These are phyloP conservation scores for Populus nigra DNA, from an alignment of 345 rosid genomes.

Conservation along the genomic window DNA sequence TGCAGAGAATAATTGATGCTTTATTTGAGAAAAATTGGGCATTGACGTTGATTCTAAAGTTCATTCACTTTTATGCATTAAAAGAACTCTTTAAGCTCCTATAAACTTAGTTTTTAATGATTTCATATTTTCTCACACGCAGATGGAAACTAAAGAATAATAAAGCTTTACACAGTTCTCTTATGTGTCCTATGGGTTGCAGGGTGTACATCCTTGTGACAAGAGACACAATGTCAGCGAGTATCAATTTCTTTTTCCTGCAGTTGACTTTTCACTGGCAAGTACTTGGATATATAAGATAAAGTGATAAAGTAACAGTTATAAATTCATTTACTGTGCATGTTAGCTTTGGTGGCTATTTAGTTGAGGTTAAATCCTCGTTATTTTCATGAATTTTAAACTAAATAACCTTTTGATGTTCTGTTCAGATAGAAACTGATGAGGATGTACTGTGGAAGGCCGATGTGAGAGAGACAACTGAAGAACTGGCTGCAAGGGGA, in stretches of 20 bases:
- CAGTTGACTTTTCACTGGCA: constrained; percentile 91
- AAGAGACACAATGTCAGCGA: constrained; percentile 70
- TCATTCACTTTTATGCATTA: neutral
- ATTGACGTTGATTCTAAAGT: neutral
- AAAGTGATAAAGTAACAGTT: constrained; percentile 24
- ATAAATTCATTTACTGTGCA: constrained; percentile 16
- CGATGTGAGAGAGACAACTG: constrained; percentile 72
- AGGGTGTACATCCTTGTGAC: constrained; percentile 96
- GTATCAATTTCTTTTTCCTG: constrained; percentile 83
- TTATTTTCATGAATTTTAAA: neutral
- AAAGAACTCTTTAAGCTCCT: neutral
- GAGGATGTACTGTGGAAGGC: constrained; percentile 84
- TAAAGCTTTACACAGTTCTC: constrained; percentile 4
- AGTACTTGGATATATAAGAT: constrained; percentile 40
- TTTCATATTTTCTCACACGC: neutral
- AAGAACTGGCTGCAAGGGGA: constrained; percentile 79
- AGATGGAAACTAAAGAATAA: neutral
- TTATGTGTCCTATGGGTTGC: constrained; percentile 19
- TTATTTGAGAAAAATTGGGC: neutral
- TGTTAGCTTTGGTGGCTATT: constrained; percentile 2
- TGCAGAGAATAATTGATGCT: neutral
- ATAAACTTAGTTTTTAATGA: neutral
- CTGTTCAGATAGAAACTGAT: constrained; percentile 64
- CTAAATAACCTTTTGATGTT: constrained; percentile 19
- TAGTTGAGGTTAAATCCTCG: constrained; percentile 8